A percentile compares a stretch with the other conserved stretches of the same genome.
These are phyloP conservation scores for Exophiala viscosa DNA, from an alignment of 2,329 filamentous ascomycete genomes.

Conservation along the genomic window DNA sequence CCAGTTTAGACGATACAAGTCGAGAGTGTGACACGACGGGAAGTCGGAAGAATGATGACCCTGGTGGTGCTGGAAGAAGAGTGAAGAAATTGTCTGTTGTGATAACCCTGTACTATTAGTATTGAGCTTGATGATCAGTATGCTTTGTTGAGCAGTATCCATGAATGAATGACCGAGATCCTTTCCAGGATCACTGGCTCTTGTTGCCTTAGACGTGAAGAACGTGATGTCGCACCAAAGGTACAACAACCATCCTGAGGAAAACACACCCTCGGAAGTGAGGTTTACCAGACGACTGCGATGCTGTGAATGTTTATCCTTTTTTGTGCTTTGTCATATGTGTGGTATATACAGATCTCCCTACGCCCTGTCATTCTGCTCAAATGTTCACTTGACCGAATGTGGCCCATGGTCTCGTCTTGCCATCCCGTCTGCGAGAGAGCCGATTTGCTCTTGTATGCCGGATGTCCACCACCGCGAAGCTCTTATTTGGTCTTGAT, in stretches of 20 bases:
- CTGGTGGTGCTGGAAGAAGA: not conserved
- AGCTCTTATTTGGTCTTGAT: conserved; percentile 69
- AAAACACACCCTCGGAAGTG: no score
- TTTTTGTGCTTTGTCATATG: no score
- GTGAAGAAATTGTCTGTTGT: conserved; percentile 2
- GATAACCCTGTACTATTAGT: conserved; percentile 18
- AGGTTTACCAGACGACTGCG: no score
- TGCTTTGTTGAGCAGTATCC: no score
- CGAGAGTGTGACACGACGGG: not conserved
- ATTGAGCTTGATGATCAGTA: not conserved
- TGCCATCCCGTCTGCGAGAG: not conserved
- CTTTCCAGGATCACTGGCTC: not conserved
- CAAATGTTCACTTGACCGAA: no score
- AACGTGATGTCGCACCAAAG: not conserved
- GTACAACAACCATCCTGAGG: no score
- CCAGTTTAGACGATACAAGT: no score
- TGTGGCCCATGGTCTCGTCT: not conserved
- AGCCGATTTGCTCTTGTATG: not conserved
- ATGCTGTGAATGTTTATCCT: no score
- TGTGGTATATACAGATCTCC: no score
- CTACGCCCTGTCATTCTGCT: no score
- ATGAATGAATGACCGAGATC: not conserved
- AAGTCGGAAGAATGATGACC: not conserved
- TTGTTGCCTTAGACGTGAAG: not conserved
- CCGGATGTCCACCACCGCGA: no score